Conservation (phyloP, 2,329 filamentous ascomycete genomes). For the Aspergillus amoenus region DNA sequence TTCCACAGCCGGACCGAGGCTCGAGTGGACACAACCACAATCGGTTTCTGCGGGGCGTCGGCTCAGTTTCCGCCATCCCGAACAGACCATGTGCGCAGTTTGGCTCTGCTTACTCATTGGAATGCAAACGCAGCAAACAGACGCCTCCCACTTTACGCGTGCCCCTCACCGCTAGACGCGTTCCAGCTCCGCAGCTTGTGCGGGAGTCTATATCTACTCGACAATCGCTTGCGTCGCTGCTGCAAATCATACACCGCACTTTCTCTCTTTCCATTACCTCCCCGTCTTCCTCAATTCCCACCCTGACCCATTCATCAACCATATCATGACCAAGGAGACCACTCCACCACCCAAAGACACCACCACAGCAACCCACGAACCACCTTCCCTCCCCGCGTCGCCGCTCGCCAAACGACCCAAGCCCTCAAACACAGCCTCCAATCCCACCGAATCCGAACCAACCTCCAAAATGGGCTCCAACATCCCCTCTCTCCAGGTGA, state of each 20-base stretch:
- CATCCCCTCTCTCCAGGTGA: slow-evolving; percentile 68
- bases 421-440: slow-evolving; percentile 54
- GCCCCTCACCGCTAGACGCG: slow-evolving; percentile 25
- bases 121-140: slow-evolving; percentile 7
- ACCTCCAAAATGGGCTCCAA: slow-evolving; percentile 33
- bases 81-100: slow-evolving; percentile 1
- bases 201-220: neutral
- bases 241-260: slow-evolving; percentile 20
- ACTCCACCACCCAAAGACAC: slow-evolving; percentile 36
- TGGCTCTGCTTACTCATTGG: neutral
- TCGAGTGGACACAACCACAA: neutral
- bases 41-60: slow-evolving; percentile 7
- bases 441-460: slow-evolving; percentile 50
- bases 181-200: neutral
- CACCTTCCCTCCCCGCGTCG: slow-evolving; percentile 65
- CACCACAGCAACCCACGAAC: slow-evolving; percentile 37
- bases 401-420: slow-evolving; percentile 81
- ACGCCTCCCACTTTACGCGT: slow-evolving; percentile 22
- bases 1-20: slow-evolving; percentile 12
- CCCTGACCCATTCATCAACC: neutral
- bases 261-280: neutral
- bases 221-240: slow-evolving; percentile 1
- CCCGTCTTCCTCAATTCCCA: slow-evolving; percentile 1
- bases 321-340: slow-evolving; percentile 45
- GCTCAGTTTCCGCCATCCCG: neutral